Conservation (phyloP, 129 eudicot species). For the Ambrosia artemisiifolia region DNA sequence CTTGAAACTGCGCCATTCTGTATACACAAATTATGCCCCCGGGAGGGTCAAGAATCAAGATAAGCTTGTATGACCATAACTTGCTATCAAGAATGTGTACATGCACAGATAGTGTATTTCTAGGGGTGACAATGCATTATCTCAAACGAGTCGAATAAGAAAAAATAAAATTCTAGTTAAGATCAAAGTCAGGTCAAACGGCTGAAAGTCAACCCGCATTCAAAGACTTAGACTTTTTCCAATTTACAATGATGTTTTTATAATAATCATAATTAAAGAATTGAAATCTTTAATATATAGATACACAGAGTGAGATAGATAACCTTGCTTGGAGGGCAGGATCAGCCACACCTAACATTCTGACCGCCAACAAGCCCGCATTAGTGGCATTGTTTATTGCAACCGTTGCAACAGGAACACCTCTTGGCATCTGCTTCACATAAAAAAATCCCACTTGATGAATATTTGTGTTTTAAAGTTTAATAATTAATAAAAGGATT, state of each 20-base stretch:
- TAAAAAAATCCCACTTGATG: not conserved
- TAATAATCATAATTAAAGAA: not conserved
- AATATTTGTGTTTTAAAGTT: not conserved
- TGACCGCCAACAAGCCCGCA: constrained; percentile 82
- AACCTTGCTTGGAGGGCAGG: constrained; percentile 66
- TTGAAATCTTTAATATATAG: not conserved
- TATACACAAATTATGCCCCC: not conserved
- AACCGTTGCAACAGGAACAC: constrained; percentile 97
- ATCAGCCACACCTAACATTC: constrained; percentile 77
- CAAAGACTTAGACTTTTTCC: not conserved
- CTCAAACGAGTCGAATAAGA: not conserved
- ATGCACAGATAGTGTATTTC: not conserved
- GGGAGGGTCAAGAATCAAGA: not conserved
- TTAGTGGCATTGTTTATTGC: constrained; percentile 96
- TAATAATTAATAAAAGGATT: not conserved
- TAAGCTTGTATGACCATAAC: not conserved
- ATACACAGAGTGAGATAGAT: constrained; percentile 9
- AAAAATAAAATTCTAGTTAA: not conserved
- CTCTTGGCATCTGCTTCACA: constrained; percentile 87
- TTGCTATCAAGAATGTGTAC: not conserved
- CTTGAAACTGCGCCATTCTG: constrained; percentile 86
- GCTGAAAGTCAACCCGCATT: not conserved
- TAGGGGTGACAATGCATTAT: not conserved
- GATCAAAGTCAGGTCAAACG: not conserved
- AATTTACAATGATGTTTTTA: not conserved